Conservation (phyloP, 208 protist species). For the Trypanosoma avium region DNA sequence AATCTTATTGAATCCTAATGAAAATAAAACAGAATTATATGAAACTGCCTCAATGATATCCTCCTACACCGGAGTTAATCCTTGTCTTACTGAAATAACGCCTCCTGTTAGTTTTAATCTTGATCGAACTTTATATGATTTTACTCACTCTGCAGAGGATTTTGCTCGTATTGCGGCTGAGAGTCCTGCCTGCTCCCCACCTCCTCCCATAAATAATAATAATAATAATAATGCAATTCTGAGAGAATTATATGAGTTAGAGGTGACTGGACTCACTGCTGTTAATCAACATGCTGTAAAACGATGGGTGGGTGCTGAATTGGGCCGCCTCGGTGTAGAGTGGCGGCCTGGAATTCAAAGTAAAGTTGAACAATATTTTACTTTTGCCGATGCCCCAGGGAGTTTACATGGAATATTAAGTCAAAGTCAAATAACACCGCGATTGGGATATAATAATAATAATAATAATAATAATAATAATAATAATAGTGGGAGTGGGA, state of each 20-base stretch:
- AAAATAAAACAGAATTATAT: too few species aligned
- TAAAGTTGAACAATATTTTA: slow-evolving; percentile 69
- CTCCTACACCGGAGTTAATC: too few species aligned
- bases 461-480: too few species aligned
- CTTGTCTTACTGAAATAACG: too few species aligned
- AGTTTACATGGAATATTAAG: too few species aligned
- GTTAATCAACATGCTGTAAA: slow-evolving; percentile 35
- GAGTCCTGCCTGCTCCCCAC: slow-evolving; percentile 10
- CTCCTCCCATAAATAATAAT: too few species aligned
- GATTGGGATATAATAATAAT: too few species aligned
- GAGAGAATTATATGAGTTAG: slow-evolving; percentile 63
- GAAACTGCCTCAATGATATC: too few species aligned
- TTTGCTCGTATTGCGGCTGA: slow-evolving; percentile 6
- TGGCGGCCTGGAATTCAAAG: slow-evolving; percentile 47
- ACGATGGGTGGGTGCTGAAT: slow-evolving; percentile 36
- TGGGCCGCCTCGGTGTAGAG: slow-evolving; percentile 56
- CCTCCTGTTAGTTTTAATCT: slow-evolving; percentile 50
- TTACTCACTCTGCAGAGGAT: slow-evolving; percentile 6
- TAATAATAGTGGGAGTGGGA: too few species aligned
- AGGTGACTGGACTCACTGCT: slow-evolving; percentile 46
- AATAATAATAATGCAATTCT: too few species aligned
- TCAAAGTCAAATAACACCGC: too few species aligned
- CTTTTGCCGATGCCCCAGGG: background rate
- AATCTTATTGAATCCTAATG: too few species aligned
- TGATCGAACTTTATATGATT: slow-evolving; percentile 51